phyloP scores from a whole-genome alignment of 169 alveolate genomes.

The Plasmodium inui region DNA sequence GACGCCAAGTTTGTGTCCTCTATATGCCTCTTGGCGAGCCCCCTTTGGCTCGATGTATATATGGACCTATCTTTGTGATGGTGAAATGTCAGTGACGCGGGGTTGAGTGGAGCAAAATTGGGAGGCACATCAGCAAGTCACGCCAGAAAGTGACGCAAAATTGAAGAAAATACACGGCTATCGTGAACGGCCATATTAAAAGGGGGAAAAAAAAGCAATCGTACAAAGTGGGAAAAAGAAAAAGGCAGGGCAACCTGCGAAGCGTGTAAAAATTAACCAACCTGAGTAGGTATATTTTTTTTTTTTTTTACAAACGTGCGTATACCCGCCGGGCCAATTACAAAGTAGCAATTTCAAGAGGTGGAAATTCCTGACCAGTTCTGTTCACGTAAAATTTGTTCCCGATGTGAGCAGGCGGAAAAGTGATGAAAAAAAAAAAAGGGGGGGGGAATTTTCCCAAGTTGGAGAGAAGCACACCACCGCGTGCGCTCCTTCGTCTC shows the following conservation, averaged over 20 bases:
- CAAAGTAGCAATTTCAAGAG: not conserved
- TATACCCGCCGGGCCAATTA: not conserved
- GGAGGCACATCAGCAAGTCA: not conserved
- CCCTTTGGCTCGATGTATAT: not conserved
- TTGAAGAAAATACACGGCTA: not conserved
- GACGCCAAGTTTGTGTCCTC: not conserved
- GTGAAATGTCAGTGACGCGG: not conserved
- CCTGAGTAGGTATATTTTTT: not conserved
- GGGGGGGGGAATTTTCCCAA: not conserved
- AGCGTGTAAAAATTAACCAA: not conserved
- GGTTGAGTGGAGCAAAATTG: not conserved
- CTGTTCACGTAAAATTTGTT: not conserved
- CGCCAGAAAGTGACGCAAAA: not conserved
- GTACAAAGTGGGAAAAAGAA: not conserved
- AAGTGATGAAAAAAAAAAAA: not conserved
- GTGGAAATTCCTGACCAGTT: not conserved
- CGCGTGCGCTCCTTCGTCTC: not conserved
- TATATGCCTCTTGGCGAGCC: not conserved
- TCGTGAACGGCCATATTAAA: not conserved
- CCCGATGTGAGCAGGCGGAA: not conserved
- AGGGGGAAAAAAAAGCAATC: not conserved
- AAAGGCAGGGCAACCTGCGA: not conserved
- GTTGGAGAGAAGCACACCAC: not conserved
- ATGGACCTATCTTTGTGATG: not conserved
- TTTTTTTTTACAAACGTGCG: not conserved